Conservation (phyloP, 2,329 filamentous ascomycete genomes). For the Fusarium tanahbumbuense region DNA sequence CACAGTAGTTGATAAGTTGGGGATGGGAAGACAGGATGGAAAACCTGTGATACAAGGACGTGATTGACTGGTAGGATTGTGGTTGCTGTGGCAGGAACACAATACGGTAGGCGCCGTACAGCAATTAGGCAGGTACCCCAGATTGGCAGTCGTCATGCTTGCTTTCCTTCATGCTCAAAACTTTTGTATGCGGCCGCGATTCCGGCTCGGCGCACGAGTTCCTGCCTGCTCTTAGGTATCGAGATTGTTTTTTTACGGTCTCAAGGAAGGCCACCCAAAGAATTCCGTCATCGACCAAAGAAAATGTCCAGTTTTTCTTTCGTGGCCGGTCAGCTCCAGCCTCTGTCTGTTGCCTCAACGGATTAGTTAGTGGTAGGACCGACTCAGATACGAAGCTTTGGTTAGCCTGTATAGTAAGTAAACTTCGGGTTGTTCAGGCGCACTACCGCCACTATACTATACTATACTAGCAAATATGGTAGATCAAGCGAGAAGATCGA, state of each 20-base stretch:
- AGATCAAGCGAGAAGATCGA: conserved; percentile 19
- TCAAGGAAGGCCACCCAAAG: neutral
- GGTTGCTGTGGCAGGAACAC: conserved; percentile 30
- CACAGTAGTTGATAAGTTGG: neutral
- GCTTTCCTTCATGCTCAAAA: conserved; percentile 13
- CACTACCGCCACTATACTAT: neutral
- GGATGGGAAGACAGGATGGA: conserved; percentile 17
- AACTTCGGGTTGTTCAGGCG: conserved; percentile 6
- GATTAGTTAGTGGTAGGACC: conserved; percentile 18
- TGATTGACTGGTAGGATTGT: conserved; percentile 22
- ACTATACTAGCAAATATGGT: conserved; percentile 1
- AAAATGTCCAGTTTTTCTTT: conserved; percentile 16
- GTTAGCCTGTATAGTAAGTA: conserved; percentile 4
- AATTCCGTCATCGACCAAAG: conserved; percentile 28
- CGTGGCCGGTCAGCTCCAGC: conserved; percentile 1
- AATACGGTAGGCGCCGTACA: conserved; percentile 3
- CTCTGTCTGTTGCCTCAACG: conserved; percentile 18
- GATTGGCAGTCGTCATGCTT: conserved; percentile 35
- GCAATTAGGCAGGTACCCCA: conserved; percentile 9
- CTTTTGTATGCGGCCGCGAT: conserved; percentile 28
- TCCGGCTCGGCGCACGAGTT: conserved; percentile 35
- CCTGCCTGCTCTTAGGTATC: conserved; percentile 11
- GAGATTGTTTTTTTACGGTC: neutral
- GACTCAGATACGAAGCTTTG: conserved; percentile 24
- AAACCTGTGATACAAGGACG: conserved; percentile 22